These are phyloP conservation scores for Chiua virens DNA, from an alignment of 768 basidiomycete genomes.

Conservation along the genomic window DNA sequence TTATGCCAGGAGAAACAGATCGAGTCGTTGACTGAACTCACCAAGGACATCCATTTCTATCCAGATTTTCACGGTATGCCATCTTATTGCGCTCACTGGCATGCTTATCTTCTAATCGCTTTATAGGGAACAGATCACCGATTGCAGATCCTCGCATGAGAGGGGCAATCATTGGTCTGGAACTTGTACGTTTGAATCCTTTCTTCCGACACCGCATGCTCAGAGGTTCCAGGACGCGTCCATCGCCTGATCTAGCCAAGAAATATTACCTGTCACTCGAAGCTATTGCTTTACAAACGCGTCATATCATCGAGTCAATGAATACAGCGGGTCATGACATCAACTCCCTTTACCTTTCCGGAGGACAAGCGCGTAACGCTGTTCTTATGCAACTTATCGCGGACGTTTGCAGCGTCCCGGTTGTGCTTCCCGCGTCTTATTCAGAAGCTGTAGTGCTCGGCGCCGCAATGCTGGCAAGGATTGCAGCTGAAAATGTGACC, in stretches of 20 bases:
- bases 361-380: constrained; percentile 90
- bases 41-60: constrained; percentile 90
- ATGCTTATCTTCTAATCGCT: neutral
- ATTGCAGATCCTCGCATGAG: constrained; percentile 95
- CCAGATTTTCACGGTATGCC: constrained; percentile 86
- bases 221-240: constrained; percentile 53
- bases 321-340: constrained; percentile 85
- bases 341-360: constrained; percentile 85
- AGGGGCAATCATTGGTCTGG: constrained; percentile 86
- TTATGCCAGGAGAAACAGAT: constrained; percentile 55
- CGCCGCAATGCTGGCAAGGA: constrained; percentile 89
- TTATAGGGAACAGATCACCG: constrained; percentile 89
- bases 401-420: constrained; percentile 76
- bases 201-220: neutral
- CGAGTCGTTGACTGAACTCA: constrained; percentile 75
- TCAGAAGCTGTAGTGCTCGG: constrained; percentile 88
- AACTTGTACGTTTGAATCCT: constrained; percentile 52
- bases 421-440: constrained; percentile 77
- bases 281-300: constrained; percentile 90
- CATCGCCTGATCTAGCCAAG: constrained; percentile 78
- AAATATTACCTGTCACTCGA: constrained; percentile 92
- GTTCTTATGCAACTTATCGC: constrained; percentile 88
- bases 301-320: constrained; percentile 90
- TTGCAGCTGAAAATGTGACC: constrained; percentile 64
- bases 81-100: neutral